Evolutionary conservation across 75 land plant genomes (phyloP).

Genomic region (Pinus taeda): DNA sequence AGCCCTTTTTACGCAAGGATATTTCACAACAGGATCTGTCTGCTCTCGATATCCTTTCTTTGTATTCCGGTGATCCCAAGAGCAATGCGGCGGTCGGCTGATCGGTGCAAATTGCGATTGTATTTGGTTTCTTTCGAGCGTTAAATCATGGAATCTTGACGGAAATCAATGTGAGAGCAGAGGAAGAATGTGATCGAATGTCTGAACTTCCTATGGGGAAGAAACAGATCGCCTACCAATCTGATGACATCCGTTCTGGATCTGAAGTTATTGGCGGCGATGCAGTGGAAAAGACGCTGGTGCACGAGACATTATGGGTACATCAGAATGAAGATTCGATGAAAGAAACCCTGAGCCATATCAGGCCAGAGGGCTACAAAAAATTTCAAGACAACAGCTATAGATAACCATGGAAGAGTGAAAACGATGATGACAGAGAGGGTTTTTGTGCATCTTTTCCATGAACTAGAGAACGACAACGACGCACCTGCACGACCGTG

Average conservation of each 20-base stretch:
- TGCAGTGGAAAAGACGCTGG: background rate
- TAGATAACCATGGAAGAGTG: too few relatives aligned
- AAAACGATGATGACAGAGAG: too few relatives aligned
- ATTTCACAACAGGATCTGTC: conserved; percentile 9
- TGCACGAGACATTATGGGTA: background rate
- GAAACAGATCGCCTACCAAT: too few relatives aligned
- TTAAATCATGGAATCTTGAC: background rate
- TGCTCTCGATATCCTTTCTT: background rate
- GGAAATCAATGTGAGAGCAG: conserved; percentile 8
- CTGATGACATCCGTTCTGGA: background rate
- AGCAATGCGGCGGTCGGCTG: background rate
- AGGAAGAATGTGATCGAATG: background rate
- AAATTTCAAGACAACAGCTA: background rate
- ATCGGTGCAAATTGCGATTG: conserved; percentile 8
- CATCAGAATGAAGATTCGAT: background rate
- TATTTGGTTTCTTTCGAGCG: conserved; percentile 36
- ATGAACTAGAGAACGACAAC: too few relatives aligned
- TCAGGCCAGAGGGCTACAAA: background rate
- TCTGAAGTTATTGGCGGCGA: background rate
- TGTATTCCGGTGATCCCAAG: background rate
- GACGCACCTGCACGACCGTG: too few relatives aligned
- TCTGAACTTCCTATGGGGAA: too few relatives aligned
- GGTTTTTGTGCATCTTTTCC: too few relatives aligned
- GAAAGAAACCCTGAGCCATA: background rate
- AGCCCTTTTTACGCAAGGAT: conserved; percentile 19